Evolutionary conservation across 177 flowering plant genomes (phyloP).

Genomic region (Vitis hybrid): DNA sequence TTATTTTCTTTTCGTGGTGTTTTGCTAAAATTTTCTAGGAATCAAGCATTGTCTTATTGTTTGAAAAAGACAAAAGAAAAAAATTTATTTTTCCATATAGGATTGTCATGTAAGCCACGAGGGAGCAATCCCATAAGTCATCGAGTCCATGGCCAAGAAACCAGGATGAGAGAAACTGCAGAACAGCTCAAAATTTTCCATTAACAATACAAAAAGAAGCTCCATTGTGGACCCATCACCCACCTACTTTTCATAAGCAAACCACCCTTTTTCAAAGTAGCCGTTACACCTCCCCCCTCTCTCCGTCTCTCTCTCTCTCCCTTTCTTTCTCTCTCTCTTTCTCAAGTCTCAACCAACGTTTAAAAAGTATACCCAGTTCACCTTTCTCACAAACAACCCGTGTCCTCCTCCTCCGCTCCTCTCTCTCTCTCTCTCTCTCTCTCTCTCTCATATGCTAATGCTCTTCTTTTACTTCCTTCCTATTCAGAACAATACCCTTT

Average conservation of each 20-base stretch:
- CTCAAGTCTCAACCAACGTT: background rate
- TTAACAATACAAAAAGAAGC: background rate
- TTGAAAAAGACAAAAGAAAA: too few relatives aligned
- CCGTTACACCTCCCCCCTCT: conserved; percentile 48
- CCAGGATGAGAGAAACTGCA: too few relatives aligned
- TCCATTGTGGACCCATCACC: too few relatives aligned
- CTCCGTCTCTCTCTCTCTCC: background rate
- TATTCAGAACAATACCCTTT: background rate
- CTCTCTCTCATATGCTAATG: background rate
- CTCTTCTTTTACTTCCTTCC: background rate
- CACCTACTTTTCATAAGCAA: conserved; percentile 14
- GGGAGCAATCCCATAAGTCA: too few relatives aligned
- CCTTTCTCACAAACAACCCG: conserved; percentile 28
- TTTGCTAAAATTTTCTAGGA: too few relatives aligned
- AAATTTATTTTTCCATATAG: too few relatives aligned
- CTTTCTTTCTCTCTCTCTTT: background rate
- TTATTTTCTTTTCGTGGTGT: too few relatives aligned
- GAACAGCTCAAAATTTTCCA: background rate
- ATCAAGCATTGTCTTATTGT: too few relatives aligned
- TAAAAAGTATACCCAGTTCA: conserved; percentile 4
- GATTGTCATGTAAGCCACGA: too few relatives aligned
- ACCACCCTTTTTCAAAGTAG: conserved; percentile 48
- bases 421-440: conserved; percentile 8
- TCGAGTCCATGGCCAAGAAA: too few relatives aligned
- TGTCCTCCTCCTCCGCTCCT: conserved; percentile 10